phyloP scores from a whole-genome alignment of 2,329 filamentous ascomycete genomes.

The Pestalotiopsis sp. region DNA sequence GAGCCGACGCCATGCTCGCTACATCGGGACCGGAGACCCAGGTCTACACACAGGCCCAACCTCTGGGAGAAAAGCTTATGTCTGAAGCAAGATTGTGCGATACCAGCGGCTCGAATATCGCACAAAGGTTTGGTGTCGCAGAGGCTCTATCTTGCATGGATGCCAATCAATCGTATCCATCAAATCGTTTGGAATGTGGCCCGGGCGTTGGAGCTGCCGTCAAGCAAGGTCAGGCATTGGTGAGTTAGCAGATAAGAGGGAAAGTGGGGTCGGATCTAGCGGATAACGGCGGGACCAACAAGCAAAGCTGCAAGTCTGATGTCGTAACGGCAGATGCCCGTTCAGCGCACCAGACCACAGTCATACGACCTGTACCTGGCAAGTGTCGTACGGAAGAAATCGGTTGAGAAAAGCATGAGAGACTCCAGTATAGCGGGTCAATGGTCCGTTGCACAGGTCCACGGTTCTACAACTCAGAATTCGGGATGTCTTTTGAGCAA shows the following conservation, averaged over 20 bases:
- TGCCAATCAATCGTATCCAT: background rate
- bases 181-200: background rate
- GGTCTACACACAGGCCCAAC: background rate
- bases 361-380: background rate
- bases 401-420: background rate
- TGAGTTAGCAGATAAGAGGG: slow-evolving; percentile 2
- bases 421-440: background rate
- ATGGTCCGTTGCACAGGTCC: background rate
- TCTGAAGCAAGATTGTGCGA: background rate
- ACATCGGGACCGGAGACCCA: background rate
- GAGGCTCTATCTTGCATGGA: background rate
- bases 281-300: slow-evolving; percentile 2
- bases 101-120: background rate
- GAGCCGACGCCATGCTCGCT: slow-evolving; percentile 11
- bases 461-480: background rate
- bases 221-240: background rate
- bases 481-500: background rate
- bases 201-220: background rate
- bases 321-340: background rate
- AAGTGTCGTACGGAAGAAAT: background rate
- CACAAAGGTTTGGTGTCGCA: slow-evolving; percentile 1
- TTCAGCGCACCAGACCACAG: slow-evolving; percentile 1
- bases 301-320: background rate
- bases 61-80: background rate
- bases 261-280: slow-evolving; percentile 4